Percentiles rank a stretch among this genome's conserved stretches.
Evolutionary conservation across 2,329 filamentous ascomycete genomes (phyloP).

Genomic region (Lachnellula subtilissima): DNA sequence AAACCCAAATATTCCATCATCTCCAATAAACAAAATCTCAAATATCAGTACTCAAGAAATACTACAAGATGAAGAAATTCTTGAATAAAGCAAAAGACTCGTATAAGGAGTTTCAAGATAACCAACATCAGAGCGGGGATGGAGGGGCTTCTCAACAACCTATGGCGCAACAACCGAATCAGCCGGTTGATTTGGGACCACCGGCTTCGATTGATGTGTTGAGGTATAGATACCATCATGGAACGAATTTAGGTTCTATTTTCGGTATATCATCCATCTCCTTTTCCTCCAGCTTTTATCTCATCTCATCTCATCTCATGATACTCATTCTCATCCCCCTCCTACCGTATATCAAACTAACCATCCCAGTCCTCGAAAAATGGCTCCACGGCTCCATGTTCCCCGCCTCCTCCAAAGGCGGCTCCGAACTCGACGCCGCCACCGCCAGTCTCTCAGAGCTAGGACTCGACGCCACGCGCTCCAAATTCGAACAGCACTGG

Average conservation of each 20-base stretch:
- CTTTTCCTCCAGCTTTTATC: background rate
- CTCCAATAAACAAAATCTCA: background rate
- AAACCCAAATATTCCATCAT: background rate
- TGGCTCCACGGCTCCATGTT: conserved; percentile 52
- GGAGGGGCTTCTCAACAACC: background rate
- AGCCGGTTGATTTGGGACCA: conserved; percentile 30
- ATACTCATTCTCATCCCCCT: background rate
- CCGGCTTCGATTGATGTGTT: conserved; percentile 37
- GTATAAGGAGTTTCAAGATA: conserved; percentile 22
- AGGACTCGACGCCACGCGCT: conserved; percentile 44
- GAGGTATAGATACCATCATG: conserved; percentile 56
- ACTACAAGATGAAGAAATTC: conserved; percentile 34
- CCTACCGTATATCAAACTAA: background rate
- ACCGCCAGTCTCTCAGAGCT: conserved; percentile 38
- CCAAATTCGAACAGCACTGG: conserved; percentile 52
- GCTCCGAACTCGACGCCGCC: conserved; percentile 49
- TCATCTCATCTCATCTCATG: background rate
- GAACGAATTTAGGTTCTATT: conserved; percentile 52
- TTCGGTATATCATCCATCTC: conserved; percentile 42
- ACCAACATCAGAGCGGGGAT: background rate
- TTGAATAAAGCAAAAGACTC: conserved; percentile 34
- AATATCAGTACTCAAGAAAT: no score
- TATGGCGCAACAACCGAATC: conserved; percentile 10
- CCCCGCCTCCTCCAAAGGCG: conserved; percentile 35
- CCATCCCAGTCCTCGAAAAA: conserved; percentile 44